A percentile compares a stretch with the other conserved stretches of the same genome.
These are phyloP conservation scores for Guadua angustifolia DNA, from an alignment of 176 grass and related monocot species.

Conservation along the genomic window DNA sequence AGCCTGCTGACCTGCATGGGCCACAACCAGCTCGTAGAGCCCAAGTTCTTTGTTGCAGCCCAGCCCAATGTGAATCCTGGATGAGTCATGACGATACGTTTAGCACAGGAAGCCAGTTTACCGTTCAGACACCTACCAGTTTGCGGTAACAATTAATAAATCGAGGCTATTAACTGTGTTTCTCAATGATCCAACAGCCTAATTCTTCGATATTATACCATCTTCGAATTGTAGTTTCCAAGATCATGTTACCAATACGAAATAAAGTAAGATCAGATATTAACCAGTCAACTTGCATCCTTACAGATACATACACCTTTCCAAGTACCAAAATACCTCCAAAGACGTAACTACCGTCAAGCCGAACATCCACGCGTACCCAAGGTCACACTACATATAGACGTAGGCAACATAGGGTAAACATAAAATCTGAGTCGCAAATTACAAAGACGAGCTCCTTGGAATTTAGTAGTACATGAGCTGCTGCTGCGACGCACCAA, in stretches of 20 bases:
- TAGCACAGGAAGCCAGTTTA: too few species aligned
- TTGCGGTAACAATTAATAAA: too few species aligned
- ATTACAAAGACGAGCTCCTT: slow-evolving; percentile 16
- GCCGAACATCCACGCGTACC: neutral
- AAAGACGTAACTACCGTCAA: neutral
- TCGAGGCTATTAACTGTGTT: too few species aligned
- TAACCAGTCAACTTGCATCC: neutral
- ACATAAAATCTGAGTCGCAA: neutral
- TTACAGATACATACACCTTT: neutral
- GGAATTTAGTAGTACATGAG: slow-evolving; percentile 76
- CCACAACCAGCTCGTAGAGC: too few species aligned
- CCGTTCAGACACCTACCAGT: too few species aligned
- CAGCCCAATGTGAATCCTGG: too few species aligned
- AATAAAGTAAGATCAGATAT: neutral
- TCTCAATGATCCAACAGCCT: too few species aligned
- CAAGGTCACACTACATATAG: neutral
- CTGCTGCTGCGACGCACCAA: slow-evolving; percentile 53
- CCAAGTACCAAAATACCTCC: neutral
- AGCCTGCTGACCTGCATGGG: too few species aligned
- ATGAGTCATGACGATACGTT: too few species aligned
- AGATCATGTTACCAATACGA: neutral
- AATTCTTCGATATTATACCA: too few species aligned
- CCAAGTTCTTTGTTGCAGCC: too few species aligned
- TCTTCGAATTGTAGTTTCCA: neutral
- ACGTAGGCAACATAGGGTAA: neutral